Evolutionary conservation across 306 rosid genomes (phyloP), one percentile per base, ranked within the genome.

Genomic region (Medicago arabica): DNA sequence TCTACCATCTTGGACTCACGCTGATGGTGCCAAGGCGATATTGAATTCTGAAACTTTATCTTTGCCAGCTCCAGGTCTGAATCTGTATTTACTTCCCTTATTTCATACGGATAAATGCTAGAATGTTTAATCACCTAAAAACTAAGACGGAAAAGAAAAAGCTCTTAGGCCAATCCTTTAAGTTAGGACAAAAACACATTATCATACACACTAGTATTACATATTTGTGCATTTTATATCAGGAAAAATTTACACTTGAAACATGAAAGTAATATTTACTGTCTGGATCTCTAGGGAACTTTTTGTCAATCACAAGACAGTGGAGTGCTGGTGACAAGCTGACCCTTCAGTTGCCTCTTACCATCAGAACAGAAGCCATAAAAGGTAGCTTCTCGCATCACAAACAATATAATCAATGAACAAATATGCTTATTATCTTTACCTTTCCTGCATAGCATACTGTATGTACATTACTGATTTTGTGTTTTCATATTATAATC

Each of bases 311-410:
- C 77, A 59, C 83, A 2, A 77, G 84, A 47, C 66, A 82, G 18
- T 90, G 99, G 99, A 84, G 57, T 73, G 54, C 87, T 12, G 82
- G 75, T 76, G 96, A 92, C 89, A 84, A 59, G 68, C 78, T 92
- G 60, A 82, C 83, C 19, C 91, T 96, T 81, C 79, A 85, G 82
- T 78, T 96, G 9, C 97, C 99, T 57, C 61, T 92, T 31, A 84
- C 57, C 74, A 57, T 86, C 54, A 89, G 90, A 87, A 89, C 90
- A 63, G 99, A 92, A 65, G 73, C 86, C 55, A 79, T 96, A 57
- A 76, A 84, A 86, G 99, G 99, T 96, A 80, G 19, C 39, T 63
- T 34, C 38, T 34, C 0, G 38, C 38, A 7, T 19, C 19, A 4
- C 51, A n/a, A 38, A 4, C 51, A n/a, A 36, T 69, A 40, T 44